These are phyloP conservation scores for Pulveroboletus sp. DNA, from an alignment of 768 basidiomycete genomes.

Conservation along the genomic window DNA sequence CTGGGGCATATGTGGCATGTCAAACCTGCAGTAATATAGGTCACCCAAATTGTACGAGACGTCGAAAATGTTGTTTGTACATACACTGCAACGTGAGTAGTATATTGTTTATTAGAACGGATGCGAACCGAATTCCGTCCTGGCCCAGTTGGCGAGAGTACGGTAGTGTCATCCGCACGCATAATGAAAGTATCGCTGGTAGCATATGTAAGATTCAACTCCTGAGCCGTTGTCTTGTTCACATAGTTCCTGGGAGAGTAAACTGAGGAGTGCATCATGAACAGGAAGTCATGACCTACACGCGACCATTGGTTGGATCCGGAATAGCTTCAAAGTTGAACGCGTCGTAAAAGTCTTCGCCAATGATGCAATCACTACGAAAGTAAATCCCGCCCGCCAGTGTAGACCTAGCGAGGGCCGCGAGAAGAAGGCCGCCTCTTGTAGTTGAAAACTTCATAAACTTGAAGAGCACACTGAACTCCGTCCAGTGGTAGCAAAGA, in stretches of 20 bases:
- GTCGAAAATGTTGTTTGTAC: slow-evolving; percentile 1
- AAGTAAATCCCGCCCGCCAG: slow-evolving; percentile 25
- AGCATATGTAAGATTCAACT: slow-evolving; percentile 27
- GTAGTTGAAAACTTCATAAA: slow-evolving; percentile 17
- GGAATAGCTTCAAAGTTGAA: slow-evolving; percentile 34
- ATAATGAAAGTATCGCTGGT: slow-evolving; percentile 30
- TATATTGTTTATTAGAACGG: slow-evolving; percentile 28
- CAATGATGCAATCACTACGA: slow-evolving; percentile 27
- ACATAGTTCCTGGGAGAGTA: slow-evolving; percentile 32
- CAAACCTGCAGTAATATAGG: slow-evolving; percentile 21
- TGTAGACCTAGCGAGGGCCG: slow-evolving; percentile 7
- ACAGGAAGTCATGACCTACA: slow-evolving; percentile 23
- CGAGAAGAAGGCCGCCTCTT: slow-evolving; percentile 8
- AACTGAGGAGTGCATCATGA: neutral
- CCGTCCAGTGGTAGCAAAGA: neutral
- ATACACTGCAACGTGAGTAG: slow-evolving; percentile 34
- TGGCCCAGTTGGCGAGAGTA: slow-evolving; percentile 25
- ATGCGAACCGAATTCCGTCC: slow-evolving; percentile 40
- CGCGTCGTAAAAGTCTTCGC: slow-evolving; percentile 27
- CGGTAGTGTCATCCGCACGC: slow-evolving; percentile 36
- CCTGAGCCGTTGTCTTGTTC: slow-evolving; percentile 24
- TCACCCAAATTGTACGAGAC: neutral
- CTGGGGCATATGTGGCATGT: slow-evolving; percentile 36
- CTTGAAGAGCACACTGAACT: neutral
- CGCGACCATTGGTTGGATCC: slow-evolving; percentile 37